Base-by-base conservation (phyloP, 2,329 filamentous ascomycete genomes). In the Pseudogymnoascus verrucosus region DNA sequence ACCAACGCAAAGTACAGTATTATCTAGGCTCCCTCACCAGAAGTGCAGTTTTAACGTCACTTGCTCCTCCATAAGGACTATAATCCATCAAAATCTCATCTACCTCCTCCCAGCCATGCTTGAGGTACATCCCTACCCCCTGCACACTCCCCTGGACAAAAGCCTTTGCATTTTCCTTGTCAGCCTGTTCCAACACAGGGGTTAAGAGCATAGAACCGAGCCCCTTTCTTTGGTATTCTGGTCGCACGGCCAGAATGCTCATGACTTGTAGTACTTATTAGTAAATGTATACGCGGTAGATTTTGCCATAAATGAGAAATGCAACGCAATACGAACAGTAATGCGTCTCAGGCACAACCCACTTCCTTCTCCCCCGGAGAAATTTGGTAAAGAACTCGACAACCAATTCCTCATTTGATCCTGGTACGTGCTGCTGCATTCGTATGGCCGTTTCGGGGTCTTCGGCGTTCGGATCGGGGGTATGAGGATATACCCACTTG, bases 11-110 rank as follows among this genome's bases (percentile, higher is more conserved):
- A 4, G 26, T 44, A 6, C 26, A 37, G 14, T 21, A 40, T 5
- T 61, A 28, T 37, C 34, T 16, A 21, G 62, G 62, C 40, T 60
- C 34, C 47, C 62, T 61, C 5, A 64, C 31, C 39, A 64, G 37
- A 23, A 64, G 37, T n/a, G 40, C 19, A 23, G 51, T 54, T 14
- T 26, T 44, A 12, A 44, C 62, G 5, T 44, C 8, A 12, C 8
- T 16, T 14, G 36, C 10, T 7, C 62, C 62, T 11, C 62, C 62
- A 36, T 61, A 64, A 19, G 51, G 62, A 19, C 39, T 61, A 11
- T 26, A 31, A 64, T 64, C 62, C 19, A 64, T 39, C 12, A 31
- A n/a, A 12, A 64, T 64, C 19, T 61, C 62, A 16, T 64, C 62
- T 5, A 64, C 54, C 28, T 19, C 54, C 28, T 21, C 28, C 62